These are phyloP conservation scores for Naumovozyma dairenensis DNA, from an alignment of 805 yeast species.

Conservation along the genomic window DNA sequence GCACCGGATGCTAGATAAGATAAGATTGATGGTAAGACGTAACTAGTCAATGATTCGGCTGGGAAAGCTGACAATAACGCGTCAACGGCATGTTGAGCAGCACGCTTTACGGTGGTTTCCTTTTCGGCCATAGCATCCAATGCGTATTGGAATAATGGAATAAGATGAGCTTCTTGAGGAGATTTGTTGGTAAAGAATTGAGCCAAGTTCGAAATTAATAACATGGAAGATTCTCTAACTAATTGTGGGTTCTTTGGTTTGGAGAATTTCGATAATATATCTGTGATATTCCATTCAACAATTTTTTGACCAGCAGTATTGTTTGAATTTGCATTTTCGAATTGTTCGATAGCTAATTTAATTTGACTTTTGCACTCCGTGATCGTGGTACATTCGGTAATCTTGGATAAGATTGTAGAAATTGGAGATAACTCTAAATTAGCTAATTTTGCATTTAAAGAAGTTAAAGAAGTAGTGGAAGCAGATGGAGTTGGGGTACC, in stretches of 20 bases:
- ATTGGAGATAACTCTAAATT: conserved; percentile 60
- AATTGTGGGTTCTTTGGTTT: conserved; percentile 67
- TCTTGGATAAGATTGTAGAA: conserved; percentile 38
- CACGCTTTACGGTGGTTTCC: conserved; percentile 74
- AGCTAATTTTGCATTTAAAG: conserved; percentile 60
- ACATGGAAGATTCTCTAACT: conserved; percentile 66
- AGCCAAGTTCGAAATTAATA: conserved; percentile 49
- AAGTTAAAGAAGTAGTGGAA: conserved; percentile 66
- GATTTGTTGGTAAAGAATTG: conserved; percentile 54
- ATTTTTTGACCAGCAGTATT: conserved; percentile 31
- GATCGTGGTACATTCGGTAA: conserved; percentile 27
- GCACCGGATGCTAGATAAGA: conserved; percentile 67
- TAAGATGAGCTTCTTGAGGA: conserved; percentile 67
- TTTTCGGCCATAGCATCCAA: conserved; percentile 76
- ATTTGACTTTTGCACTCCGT: conserved; percentile 30
- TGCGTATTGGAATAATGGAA: conserved; percentile 51
- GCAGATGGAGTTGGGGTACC: conserved; percentile 34
- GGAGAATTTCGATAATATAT: conserved; percentile 52
- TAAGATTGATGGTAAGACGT: conserved; percentile 51
- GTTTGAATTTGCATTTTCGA: conserved; percentile 34
- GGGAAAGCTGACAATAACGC: conserved; percentile 62
- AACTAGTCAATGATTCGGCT: conserved; percentile 66
- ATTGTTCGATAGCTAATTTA: conserved; percentile 36
- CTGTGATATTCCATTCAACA: conserved; percentile 55
- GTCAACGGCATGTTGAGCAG: conserved; percentile 74